Conservation (phyloP, 2,329 filamentous ascomycete genomes). For the Cadophora gregata region DNA sequence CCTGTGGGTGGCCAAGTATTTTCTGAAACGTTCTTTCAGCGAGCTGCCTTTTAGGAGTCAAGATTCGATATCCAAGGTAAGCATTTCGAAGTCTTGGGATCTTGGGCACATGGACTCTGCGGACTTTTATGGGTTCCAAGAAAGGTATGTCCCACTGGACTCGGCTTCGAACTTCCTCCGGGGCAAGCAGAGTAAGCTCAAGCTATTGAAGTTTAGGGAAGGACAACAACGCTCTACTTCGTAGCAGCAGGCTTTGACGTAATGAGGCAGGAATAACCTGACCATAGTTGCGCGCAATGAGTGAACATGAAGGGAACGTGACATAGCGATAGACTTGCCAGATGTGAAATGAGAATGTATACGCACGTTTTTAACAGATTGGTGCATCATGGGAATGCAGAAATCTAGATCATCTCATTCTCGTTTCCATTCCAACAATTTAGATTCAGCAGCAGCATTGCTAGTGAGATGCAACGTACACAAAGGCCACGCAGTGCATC, state of each 20-base stretch:
- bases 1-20: background rate
- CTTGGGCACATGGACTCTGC: background rate
- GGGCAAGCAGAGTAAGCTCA: background rate
- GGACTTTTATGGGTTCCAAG: too few relatives aligned
- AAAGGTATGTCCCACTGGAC: background rate
- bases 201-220: background rate
- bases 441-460: background rate
- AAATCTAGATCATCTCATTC: background rate
- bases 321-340: background rate
- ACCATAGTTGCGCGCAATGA: background rate
- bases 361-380: background rate
- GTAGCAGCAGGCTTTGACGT: background rate
- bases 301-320: background rate
- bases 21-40: background rate
- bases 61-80: background rate
- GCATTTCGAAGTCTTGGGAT: background rate
- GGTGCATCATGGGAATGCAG: slow-evolving; percentile 2
- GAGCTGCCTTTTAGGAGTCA: background rate
- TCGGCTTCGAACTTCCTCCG: slow-evolving; percentile 8
- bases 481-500: background rate
- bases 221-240: slow-evolving; percentile 4
- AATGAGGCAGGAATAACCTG: background rate
- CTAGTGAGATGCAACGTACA: background rate
- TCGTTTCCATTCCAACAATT: slow-evolving; percentile 2
- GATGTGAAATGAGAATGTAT: background rate